These are phyloP conservation scores for Talaromyces sp. DNA, from an alignment of 2,329 filamentous ascomycete genomes.

Conservation along the genomic window DNA sequence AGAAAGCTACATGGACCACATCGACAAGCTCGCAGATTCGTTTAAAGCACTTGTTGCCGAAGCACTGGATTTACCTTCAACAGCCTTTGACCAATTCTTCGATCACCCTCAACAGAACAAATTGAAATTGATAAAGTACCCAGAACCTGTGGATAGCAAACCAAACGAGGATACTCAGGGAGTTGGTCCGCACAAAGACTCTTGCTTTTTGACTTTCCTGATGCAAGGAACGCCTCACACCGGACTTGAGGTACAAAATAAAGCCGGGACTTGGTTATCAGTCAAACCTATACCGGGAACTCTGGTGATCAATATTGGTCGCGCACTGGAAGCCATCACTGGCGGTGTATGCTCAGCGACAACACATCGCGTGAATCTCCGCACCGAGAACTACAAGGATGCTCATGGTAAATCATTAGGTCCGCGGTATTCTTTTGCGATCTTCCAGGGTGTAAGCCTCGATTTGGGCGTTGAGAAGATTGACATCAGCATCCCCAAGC, in stretches of 20 bases:
- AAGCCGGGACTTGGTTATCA: slow-evolving; percentile 45
- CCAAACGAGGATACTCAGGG: slow-evolving; percentile 35
- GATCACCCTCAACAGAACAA: slow-evolving; percentile 35
- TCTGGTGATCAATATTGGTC: slow-evolving; percentile 50
- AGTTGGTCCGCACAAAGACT: slow-evolving; percentile 48
- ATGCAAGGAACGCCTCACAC: slow-evolving; percentile 43
- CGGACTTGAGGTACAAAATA: slow-evolving; percentile 50
- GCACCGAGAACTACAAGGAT: slow-evolving; percentile 28
- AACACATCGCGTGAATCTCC: slow-evolving; percentile 34
- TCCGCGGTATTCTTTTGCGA: slow-evolving; percentile 34
- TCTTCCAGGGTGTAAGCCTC: slow-evolving; percentile 36
- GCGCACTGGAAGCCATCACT: slow-evolving; percentile 35
- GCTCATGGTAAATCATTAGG: slow-evolving; percentile 25
- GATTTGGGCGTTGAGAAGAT: slow-evolving; percentile 32
- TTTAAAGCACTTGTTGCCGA: slow-evolving; percentile 34
- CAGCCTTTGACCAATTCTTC: slow-evolving; percentile 32
- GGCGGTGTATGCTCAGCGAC: slow-evolving; percentile 36
- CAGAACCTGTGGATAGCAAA: slow-evolving; percentile 16
- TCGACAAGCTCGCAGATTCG: slow-evolving; percentile 25
- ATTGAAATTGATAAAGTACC: slow-evolving; percentile 43
- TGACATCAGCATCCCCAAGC: slow-evolving; percentile 28
- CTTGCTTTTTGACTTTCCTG: slow-evolving; percentile 49
- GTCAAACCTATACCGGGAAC: slow-evolving; percentile 44
- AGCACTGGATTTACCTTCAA: slow-evolving; percentile 29
- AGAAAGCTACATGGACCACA: slow-evolving; percentile 30